Evolutionary conservation across 306 rosid species (phyloP), one percentile per base, ranked within the genome.

Genomic region (Cucurbita ficifolia): DNA sequence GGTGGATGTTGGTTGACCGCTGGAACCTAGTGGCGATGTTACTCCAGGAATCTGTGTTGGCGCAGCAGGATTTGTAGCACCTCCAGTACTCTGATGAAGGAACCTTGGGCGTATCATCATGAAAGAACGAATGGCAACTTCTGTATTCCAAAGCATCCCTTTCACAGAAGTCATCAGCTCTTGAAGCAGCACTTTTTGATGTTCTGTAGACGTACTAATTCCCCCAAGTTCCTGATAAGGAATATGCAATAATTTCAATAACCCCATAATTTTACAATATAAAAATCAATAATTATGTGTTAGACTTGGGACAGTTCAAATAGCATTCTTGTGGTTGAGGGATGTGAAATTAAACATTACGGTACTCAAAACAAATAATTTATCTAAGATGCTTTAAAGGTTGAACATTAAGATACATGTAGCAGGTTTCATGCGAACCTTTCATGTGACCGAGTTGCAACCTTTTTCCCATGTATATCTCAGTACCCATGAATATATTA

Each of bases 111-210:
- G 89, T 78, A 94, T 81, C 84, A 89, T 89, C 96, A 89, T 88
- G 83, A 95, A 95, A 73, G 99, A 89, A 33, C 96, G 97, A 85
- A 95, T 83, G 43, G 96, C 97, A 77, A 91, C 86, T 89, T 95
- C 99, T 0, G 96, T 91, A 80, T 87, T 95, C 76, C 89, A 83
- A 76, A 91, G 75, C 96, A 89, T 89, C 76, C 82, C 96, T 83
- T 95, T 91, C 54, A 80, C 96, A 72, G 58, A 79, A 45, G 73
- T 79, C 99, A 89, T 95, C 81, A 89, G 76, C 81, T 89, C 92
- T 29, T 81, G 92, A 76, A 91, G 81, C 76, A 86, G 38, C 54
- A 87, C 75, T 83, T 89, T 95, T 76, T 95, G 96, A 13, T 92
- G 86, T 59, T 89, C 99, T 92, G 92, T 85, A 65, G 90, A 86